These are phyloP conservation scores for Beauveria sp. DNA, from an alignment of 2,329 filamentous ascomycete species.

Conservation along the genomic window DNA sequence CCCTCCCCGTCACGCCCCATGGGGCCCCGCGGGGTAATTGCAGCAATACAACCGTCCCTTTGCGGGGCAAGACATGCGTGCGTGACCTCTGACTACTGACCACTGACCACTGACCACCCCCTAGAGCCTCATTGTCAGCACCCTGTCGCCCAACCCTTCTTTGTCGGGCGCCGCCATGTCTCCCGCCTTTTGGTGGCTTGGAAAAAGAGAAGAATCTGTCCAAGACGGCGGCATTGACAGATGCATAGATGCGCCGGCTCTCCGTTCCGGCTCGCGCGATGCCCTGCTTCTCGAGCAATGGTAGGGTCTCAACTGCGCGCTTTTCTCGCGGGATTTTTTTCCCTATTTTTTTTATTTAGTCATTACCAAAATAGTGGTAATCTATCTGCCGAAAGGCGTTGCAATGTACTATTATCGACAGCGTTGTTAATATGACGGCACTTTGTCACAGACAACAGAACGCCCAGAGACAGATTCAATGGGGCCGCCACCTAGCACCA, in stretches of 20 bases:
- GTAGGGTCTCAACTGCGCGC: no score
- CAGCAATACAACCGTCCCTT: background rate
- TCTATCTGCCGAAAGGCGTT: no score
- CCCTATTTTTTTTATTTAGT: background rate
- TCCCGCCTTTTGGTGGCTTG: background rate
- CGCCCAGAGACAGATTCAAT: background rate
- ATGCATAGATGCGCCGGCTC: constrained; percentile 4
- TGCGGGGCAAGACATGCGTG: background rate
- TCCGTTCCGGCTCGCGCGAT: background rate
- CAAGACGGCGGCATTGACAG: background rate
- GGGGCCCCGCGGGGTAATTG: constrained; percentile 5
- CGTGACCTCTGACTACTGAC: no score
- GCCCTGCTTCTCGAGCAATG: no score
- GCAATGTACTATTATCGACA: no score
- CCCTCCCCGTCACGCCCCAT: background rate
- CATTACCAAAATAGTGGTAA: background rate
- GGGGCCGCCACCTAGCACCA: background rate
- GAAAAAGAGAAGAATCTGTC: background rate
- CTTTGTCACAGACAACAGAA: no score
- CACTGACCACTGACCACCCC: background rate
- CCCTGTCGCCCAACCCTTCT: no score
- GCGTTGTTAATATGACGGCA: background rate
- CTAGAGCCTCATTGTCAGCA: background rate
- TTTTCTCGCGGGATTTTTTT: no score
- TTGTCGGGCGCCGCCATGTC: background rate